Evolutionary conservation across 2,329 filamentous ascomycete species (phyloP).

Genomic region (Claviceps sp.): DNA sequence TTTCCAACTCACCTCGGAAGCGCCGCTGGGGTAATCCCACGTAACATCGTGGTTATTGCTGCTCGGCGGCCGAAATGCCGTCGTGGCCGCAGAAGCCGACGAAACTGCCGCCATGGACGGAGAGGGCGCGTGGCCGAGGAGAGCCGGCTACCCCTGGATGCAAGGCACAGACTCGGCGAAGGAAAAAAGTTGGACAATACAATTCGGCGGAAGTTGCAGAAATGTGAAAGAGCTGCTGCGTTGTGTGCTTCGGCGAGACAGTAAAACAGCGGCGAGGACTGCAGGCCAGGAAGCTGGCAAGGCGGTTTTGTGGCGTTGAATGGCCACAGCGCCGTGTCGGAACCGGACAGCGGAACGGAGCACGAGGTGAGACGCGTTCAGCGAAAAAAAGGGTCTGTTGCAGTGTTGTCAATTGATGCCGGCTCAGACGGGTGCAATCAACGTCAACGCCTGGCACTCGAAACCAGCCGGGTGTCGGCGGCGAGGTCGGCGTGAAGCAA

Average conservation of each 20-base stretch:
- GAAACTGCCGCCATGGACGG: constrained; percentile 39
- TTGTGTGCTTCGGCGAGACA: not conserved
- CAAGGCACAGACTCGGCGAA: not conserved
- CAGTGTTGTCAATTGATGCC: not conserved
- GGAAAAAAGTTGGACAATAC: not conserved
- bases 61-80: constrained; percentile 33
- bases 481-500: constrained; percentile 3
- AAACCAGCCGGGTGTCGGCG: constrained; percentile 1
- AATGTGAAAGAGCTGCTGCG: not conserved
- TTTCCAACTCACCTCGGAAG: constrained; percentile 24
- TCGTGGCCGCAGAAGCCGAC: constrained; percentile 32
- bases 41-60: constrained; percentile 35
- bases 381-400: not conserved
- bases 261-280: no score
- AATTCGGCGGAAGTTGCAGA: no score
- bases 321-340: not conserved
- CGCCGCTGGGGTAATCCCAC: constrained; percentile 27
- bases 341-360: not conserved
- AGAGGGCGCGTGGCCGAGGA: constrained; percentile 9
- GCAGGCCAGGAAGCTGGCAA: not conserved
- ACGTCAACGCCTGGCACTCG: not conserved
- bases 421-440: not conserved
- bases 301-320: not conserved
- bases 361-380: not conserved
- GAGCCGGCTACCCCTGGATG: constrained; percentile 15